phyloP scores from a whole-genome alignment of 2,329 filamentous ascomycete species.

The Cladophialophora exuberans region DNA sequence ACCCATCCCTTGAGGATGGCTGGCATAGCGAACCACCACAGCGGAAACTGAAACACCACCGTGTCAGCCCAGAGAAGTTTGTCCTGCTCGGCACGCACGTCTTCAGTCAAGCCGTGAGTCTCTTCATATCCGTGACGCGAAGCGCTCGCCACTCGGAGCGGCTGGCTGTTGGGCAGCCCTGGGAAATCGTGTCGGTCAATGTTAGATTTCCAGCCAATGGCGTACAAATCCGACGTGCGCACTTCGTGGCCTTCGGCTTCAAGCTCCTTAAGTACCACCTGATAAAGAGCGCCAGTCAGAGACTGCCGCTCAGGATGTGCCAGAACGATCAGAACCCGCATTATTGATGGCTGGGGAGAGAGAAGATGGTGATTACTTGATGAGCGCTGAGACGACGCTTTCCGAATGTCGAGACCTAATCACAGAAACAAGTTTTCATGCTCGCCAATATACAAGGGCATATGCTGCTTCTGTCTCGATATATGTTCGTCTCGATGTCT shows the following conservation, averaged over 20 bases:
- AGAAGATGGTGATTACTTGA: background rate
- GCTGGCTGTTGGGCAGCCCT: background rate
- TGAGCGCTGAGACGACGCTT: background rate
- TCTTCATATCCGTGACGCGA: background rate
- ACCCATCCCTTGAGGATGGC: slow-evolving; percentile 8
- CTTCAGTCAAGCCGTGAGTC: background rate
- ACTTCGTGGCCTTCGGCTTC: slow-evolving; percentile 7
- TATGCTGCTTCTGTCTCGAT: background rate
- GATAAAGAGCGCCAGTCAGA: background rate
- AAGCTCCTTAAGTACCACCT: slow-evolving; percentile 1
- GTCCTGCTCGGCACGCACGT: slow-evolving; percentile 4
- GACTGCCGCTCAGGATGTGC: slow-evolving; percentile 9
- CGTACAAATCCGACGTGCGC: slow-evolving; percentile 7
- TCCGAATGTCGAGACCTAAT: background rate
- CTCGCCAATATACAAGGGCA: background rate
- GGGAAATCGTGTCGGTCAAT: slow-evolving; percentile 13
- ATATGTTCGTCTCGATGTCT: background rate
- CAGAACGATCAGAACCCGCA: slow-evolving; percentile 6
- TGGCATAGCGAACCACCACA: slow-evolving; percentile 12
- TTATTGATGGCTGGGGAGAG: background rate
- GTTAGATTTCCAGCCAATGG: slow-evolving; percentile 4
- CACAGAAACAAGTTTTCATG: background rate
- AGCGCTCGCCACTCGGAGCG: background rate
- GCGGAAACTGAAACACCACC: slow-evolving; percentile 6
- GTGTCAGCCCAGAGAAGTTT: slow-evolving; percentile 10